Base-by-base conservation (phyloP, 106 monocot genomes). In the Acorus gramineus region DNA sequence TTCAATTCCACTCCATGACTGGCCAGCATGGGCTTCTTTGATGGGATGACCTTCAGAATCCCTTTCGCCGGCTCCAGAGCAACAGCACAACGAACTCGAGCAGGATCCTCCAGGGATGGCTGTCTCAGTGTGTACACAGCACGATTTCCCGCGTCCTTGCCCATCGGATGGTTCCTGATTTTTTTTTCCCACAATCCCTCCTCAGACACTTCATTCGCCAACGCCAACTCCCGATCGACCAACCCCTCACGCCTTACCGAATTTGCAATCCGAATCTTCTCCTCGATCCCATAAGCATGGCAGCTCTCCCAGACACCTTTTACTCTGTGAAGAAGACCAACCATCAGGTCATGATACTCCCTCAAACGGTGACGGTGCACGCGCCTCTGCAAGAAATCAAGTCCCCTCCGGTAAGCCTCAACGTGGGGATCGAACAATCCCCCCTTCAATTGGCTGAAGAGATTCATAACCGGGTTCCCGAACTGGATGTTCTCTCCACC, bases 331-430 rank as follows among this genome's bases (percentile, higher is more conserved):
- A 98, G 77, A 59, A 62, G 66, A 46, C 79, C 73, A 7, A 98
- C 81, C 90, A 91, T 81, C 6, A 72, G 73, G 61, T 88, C 83
- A 46, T 98, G 96, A 67, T 98, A 88, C 67, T 73, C 69, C 3
- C 74, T 68, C 42, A 98, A 59, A 43, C 11, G 53, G 59, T 88
- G 83, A 56, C 91, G 85, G 66, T 98, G 79, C 67, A 82, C 46
- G 4, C 65, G 66, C 59, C 70, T 80, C 69, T 81, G 74, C 8
- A 88, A 74, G 46, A 72, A 81, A 49, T 67, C 74, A 58, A 77
- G 51, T 4, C 87, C 87, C 11, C 64, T 76, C 5, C 76, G 75
- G 65, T 84, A 82, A 11, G 85, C 74, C 42, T 76, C 80, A 8
- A 96, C 79, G 56, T 76, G 72, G 0, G 90, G 95, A 53, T 90